Evolutionary conservation across 2,329 filamentous ascomycete genomes (phyloP).

Genomic region (Neurospora sp.): DNA sequence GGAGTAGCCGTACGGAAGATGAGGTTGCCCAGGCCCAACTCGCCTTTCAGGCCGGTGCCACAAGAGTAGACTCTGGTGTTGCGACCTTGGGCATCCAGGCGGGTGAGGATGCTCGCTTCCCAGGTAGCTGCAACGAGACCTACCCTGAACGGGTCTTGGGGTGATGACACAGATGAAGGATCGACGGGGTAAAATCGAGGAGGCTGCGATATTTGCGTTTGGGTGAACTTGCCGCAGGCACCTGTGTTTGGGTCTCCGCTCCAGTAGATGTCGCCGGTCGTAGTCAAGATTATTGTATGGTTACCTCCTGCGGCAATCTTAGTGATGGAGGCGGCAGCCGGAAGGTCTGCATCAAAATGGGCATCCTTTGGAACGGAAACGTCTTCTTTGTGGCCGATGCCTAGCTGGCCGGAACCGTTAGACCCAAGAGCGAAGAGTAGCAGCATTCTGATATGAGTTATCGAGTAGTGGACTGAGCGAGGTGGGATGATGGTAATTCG

Average conservation of each 20-base stretch:
- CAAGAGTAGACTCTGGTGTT: conserved; percentile 48
- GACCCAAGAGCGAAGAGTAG: conserved; percentile 61
- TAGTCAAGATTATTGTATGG: conserved; percentile 67
- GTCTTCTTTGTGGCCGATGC: conserved; percentile 61
- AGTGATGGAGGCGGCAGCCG: conserved; percentile 19
- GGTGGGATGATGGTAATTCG: neutral
- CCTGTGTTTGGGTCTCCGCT: conserved; percentile 50
- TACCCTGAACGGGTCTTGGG: conserved; percentile 14
- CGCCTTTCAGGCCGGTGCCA: conserved; percentile 60
- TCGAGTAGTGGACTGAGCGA: neutral
- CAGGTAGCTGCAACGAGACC: conserved; percentile 61
- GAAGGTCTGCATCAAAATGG: conserved; percentile 37
- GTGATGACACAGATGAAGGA: conserved; percentile 22
- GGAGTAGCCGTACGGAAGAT: conserved; percentile 38
- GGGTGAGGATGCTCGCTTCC: conserved; percentile 55
- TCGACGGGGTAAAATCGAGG: conserved; percentile 29
- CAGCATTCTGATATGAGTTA: conserved; percentile 5
- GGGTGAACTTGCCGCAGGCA: conserved; percentile 36
- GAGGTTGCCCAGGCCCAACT: conserved; percentile 54
- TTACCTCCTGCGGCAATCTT: conserved; percentile 63
- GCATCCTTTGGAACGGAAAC: conserved; percentile 55
- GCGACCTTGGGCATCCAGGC: conserved; percentile 31
- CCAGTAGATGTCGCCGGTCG: conserved; percentile 49
- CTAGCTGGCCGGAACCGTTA: conserved; percentile 67
- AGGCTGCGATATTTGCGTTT: conserved; percentile 4